Base-by-base conservation (phyloP, 2,329 filamentous ascomycete genomes). In the Colletotrichum simmondsii region DNA sequence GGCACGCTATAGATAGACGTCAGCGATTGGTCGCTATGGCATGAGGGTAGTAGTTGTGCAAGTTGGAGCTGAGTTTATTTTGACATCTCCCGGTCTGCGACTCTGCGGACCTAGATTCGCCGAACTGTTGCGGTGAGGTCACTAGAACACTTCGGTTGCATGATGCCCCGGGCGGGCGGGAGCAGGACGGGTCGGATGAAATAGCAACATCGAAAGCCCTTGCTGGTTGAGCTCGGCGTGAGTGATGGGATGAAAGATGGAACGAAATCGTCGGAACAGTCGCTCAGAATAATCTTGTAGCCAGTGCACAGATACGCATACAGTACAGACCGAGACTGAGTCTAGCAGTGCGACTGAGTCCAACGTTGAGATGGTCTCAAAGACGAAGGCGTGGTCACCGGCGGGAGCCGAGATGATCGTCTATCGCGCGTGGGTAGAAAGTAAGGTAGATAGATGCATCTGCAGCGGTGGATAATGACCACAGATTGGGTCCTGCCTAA, bases 71-170 rank as follows among this genome's bases (percentile, higher is more conserved):
- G 66, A 49, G 59, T 62, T 57, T 57, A 26, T 68, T 57, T 68
- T 52, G 59, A 64, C 52, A 26, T 49, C 19, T n/a, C 22, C n/a
- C 42, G 42, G 42, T 49, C 42, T 49, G 42, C 4, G 16, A 49
- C 42, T 7, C 19, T 16, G 42, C 42, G 19, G 42, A 19, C 60
- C 60, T 26, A 69, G 66, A 35, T 37, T 37, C 26, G 53, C 66
- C 60, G 52, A 69, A 52, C 53, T 2, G 32, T 42, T 58, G 53
- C 57, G 57, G 65, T 68, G 57, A 54, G 65, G 16, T n/a, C 26
- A 22, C 37, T 12, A 8, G 26, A 19, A 32, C 28, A 49, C 65
- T 11, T 28, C 52, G 26, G 16, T 52, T 30, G 49, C 49, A 32
- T 1, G 65, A n/a, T 53, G 63, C 49, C 7, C 57, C 63, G 22